Percentiles rank a stretch among this genome's conserved stretches.
phyloP scores from a whole-genome alignment of 1,284 basidiomycete species.

The Pseudozyma thailandica region DNA sequence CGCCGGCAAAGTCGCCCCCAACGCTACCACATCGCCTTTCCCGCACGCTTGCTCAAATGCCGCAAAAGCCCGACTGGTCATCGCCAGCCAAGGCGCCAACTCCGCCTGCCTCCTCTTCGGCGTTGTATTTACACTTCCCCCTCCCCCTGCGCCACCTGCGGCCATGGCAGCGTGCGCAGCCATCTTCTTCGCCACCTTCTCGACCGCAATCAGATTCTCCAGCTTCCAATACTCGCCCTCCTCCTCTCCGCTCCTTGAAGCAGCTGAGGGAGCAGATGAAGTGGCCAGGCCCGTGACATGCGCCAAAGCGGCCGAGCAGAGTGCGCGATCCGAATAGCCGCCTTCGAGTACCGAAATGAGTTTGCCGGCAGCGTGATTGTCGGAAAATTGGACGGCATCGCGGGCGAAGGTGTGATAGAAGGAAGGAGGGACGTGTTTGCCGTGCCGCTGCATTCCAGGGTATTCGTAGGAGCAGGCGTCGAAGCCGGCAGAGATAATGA shows the following conservation, averaged over 20 bases:
- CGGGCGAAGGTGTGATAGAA: slow-evolving; percentile 87
- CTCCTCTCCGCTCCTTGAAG: neutral
- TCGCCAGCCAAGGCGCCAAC: slow-evolving; percentile 43
- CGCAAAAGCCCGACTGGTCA: slow-evolving; percentile 51
- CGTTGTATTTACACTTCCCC: slow-evolving; percentile 27
- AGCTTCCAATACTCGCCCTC: slow-evolving; percentile 47
- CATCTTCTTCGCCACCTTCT: slow-evolving; percentile 57
- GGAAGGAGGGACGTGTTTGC: slow-evolving; percentile 84
- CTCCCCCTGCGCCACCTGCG: neutral
- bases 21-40: slow-evolving; percentile 19
- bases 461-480: slow-evolving; percentile 94
- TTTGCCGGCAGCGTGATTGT: slow-evolving; percentile 76
- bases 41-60: slow-evolving; percentile 56
- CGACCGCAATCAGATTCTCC: slow-evolving; percentile 51
- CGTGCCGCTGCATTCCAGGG: slow-evolving; percentile 89
- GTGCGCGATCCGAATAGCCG: slow-evolving; percentile 85
- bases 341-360: slow-evolving; percentile 91
- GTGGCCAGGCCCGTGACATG: slow-evolving; percentile 52
- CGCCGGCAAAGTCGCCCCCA: slow-evolving; percentile 9
- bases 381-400: slow-evolving; percentile 78
- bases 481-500: slow-evolving; percentile 77
- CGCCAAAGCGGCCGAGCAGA: slow-evolving; percentile 75
- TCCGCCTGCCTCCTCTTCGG: slow-evolving; percentile 40
- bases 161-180: slow-evolving; percentile 31
- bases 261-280: neutral